phyloP scores from a whole-genome alignment of 2,329 filamentous ascomycete genomes.

The Fusarium sp. region DNA sequence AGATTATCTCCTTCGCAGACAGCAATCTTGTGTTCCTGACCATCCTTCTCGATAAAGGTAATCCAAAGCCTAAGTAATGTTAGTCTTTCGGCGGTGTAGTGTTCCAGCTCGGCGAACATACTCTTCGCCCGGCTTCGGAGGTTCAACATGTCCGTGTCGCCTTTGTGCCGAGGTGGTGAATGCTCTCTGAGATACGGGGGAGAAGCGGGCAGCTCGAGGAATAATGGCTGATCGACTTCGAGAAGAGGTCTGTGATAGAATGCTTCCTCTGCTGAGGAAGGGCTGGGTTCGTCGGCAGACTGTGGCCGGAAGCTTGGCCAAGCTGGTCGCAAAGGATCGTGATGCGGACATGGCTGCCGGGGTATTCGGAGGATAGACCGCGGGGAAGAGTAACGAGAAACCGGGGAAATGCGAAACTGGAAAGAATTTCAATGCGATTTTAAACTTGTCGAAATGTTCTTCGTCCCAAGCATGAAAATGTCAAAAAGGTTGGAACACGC shows the following conservation, averaged over 20 bases:
- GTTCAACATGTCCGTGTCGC: conserved; percentile 82
- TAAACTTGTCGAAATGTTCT: conserved; percentile 3
- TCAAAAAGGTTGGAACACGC: conserved; percentile 27
- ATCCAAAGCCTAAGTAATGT: conserved; percentile 75
- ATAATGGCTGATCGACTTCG: conserved; percentile 33
- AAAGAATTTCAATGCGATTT: conserved; percentile 7
- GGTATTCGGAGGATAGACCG: conserved; percentile 22
- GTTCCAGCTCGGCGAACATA: conserved; percentile 57
- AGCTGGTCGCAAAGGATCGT: conserved; percentile 48
- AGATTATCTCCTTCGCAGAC: conserved; percentile 92
- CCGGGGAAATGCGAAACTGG: conserved; percentile 4
- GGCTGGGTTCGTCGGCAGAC: conserved; percentile 46
- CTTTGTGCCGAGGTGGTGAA: conserved; percentile 74
- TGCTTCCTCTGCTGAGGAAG: conserved; percentile 24
- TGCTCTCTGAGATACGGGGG: conserved; percentile 50
- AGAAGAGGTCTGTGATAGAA: conserved; percentile 24
- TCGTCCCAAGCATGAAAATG: conserved; percentile 19
- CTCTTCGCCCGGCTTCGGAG: conserved; percentile 93
- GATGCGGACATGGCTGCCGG: conserved; percentile 47
- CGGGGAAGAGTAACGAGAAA: conserved; percentile 15
- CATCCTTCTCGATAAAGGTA: conserved; percentile 95
- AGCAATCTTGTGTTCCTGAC: conserved; percentile 78
- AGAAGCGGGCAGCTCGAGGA: conserved; percentile 21
- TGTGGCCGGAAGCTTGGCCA: conserved; percentile 48
- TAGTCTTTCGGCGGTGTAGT: conserved; percentile 3